A percentile compares a stretch with the other conserved stretches of the same genome.
Conservation (phyloP, 2,329 filamentous ascomycete genomes). For the Volutella citrinella region DNA sequence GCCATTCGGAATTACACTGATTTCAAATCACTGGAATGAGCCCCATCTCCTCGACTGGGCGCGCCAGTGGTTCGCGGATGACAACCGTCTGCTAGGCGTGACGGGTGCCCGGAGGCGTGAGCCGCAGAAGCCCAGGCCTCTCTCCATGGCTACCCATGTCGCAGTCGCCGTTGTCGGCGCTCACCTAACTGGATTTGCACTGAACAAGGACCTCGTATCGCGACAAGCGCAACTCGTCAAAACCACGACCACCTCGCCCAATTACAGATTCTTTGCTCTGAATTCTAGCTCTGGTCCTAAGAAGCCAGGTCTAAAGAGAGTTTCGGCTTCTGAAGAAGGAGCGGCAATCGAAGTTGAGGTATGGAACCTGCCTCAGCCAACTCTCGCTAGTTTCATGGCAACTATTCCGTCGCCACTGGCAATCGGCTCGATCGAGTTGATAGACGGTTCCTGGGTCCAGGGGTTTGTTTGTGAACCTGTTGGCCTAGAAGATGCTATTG, state of each 20-base stretch:
- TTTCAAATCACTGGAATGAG: constrained; percentile 35
- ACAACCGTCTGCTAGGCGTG: constrained; percentile 24
- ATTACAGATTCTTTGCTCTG: constrained; percentile 30
- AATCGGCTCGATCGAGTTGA: constrained; percentile 34
- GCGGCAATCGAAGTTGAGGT: constrained; percentile 32
- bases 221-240: constrained; percentile 24
- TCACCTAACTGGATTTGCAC: constrained; percentile 32
- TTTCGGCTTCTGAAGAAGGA: constrained; percentile 17
- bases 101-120: constrained; percentile 17
- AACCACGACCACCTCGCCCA: constrained; percentile 26
- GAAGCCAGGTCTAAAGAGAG: constrained; percentile 32
- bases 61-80: constrained; percentile 24
- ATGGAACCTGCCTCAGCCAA: constrained; percentile 29
- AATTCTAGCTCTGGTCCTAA: constrained; percentile 13
- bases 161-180: constrained; percentile 34
- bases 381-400: constrained; percentile 29
- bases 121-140: background rate
- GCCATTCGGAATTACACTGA: constrained; percentile 37
- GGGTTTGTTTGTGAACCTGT: constrained; percentile 37
- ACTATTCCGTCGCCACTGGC: constrained; percentile 33
- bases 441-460: constrained; percentile 30
- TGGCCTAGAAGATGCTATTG: constrained; percentile 27
- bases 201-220: constrained; percentile 31
- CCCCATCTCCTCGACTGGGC: constrained; percentile 27
- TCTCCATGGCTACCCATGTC: constrained; percentile 1